Evolutionary conservation across 192 early-diverging fungal genomes (phyloP).

Genomic region (Pilobolus umbonatus): DNA sequence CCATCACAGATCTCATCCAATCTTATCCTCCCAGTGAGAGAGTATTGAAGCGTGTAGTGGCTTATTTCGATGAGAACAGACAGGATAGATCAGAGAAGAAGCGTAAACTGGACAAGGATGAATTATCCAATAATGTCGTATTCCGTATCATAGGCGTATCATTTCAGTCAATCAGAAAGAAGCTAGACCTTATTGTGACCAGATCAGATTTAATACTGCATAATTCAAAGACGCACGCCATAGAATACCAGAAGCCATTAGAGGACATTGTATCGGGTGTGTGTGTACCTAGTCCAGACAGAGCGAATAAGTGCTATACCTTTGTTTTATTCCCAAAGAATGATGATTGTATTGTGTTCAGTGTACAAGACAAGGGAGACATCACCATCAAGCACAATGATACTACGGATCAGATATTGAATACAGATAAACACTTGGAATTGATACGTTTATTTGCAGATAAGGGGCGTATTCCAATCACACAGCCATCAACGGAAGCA

Average conservation of each 20-base stretch:
- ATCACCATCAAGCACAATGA: not conserved
- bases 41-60: slow-evolving; percentile 3
- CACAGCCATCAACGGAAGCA: not conserved
- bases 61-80: not conserved
- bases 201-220: not conserved
- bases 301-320: not conserved
- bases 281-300: slow-evolving; percentile 16
- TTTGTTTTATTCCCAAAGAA: not conserved
- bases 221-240: not conserved
- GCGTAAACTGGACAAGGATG: not conserved
- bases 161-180: slow-evolving; percentile 13
- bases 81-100: not conserved
- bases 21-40: not conserved
- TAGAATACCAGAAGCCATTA: not conserved
- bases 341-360: not conserved
- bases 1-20: slow-evolving; percentile 1
- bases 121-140: not conserved
- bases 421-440: not conserved
- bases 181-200: not conserved
- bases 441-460: not conserved
- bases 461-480: not conserved
- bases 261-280: not conserved
- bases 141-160: slow-evolving; percentile 2
- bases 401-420: not conserved
- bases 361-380: not conserved